Evolutionary conservation across 1,284 basidiomycete species (phyloP).

Genomic region (Cystobasidium sp.): DNA sequence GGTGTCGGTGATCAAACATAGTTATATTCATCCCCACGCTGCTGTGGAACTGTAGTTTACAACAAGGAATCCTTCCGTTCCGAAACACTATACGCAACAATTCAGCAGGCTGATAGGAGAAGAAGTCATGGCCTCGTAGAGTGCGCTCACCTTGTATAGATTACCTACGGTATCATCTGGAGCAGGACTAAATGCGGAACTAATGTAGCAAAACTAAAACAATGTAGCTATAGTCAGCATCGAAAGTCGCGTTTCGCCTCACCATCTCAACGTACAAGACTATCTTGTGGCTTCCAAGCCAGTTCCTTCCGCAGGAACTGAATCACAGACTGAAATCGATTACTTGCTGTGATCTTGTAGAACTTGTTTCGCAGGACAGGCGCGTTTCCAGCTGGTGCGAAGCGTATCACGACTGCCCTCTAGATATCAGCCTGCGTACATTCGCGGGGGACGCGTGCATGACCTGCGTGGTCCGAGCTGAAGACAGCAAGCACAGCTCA

Average conservation of each 20-base stretch:
- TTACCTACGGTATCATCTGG: constrained; percentile 92
- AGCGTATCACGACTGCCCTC: constrained; percentile 83
- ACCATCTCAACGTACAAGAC: constrained; percentile 65
- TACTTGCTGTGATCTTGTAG: constrained; percentile 94
- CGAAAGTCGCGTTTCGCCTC: background rate
- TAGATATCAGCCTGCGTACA: background rate
- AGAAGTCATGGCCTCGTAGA: background rate
- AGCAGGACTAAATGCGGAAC: constrained; percentile 92
- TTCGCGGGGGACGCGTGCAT: constrained; percentile 4
- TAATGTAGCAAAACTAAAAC: constrained; percentile 88
- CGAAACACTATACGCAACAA: constrained; percentile 69
- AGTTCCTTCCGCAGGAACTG: constrained; percentile 90
- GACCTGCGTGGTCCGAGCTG: constrained; percentile 44
- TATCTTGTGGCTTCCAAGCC: constrained; percentile 83
- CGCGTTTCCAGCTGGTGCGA: constrained; percentile 97
- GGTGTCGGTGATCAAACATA: too few relatives aligned
- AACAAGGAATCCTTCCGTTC: constrained; percentile 89
- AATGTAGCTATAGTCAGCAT: background rate
- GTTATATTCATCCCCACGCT: constrained; percentile 65
- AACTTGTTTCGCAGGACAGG: constrained; percentile 99
- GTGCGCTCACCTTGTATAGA: constrained; percentile 62
- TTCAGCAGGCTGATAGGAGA: background rate
- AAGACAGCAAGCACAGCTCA: constrained; percentile 52
- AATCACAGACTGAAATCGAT: constrained; percentile 93
- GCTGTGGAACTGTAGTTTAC: constrained; percentile 88